Evolutionary conservation across 2,329 filamentous ascomycete genomes (phyloP), one percentile per base, ranked within the genome.

Genomic region (Calonectria hawksworthii): DNA sequence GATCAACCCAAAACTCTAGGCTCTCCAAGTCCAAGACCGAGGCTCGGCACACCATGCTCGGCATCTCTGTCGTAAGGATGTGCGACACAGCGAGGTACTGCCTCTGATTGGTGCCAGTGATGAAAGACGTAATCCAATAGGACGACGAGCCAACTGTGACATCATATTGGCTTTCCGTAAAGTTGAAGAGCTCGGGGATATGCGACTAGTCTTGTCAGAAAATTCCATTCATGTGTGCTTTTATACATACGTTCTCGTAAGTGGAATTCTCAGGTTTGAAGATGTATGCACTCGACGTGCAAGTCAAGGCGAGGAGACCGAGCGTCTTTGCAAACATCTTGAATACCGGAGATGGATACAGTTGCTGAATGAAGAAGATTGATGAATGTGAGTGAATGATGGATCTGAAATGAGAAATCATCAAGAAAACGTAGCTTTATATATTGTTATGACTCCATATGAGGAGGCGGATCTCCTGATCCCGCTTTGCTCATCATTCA

Each of bases 31-130:
- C 64, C 44, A 67, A 16, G 21, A 67, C 36, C 1, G 64, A 67
- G 11, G 64, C 47, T 52, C 64, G 30, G 26, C 64, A 67, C 5
- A 34, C 36, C 8, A 47, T 34, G 44, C 32, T 32, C 10, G 38
- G 64, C 5, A 51, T 34, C 32, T 51, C 14, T 11, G 38, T 28
- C 8, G 64, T 38, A 0, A 52, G n/a, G 26, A 67, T 44, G n/a
- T 67, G 50, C 4, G 50, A 59, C n/a, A 68, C 34, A 14, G 51
- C 51, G 16, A 68, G 38, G 21, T 65, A 65, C 26, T 65, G 61
- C 13, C 44, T 30, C 23, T 18, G 34, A 44, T 64, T 47, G 14
- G 28, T 52, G 28, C 64, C 44, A 8, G 64, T 52, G 28, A 67
- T 52, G 61, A 21, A 65, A 14, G 61, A 65, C 7, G 36, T 65